Percentiles rank a stretch among this genome's conserved stretches.
Conservation (phyloP, 768 basidiomycete genomes). For the Sarcomyxa edulis region DNA sequence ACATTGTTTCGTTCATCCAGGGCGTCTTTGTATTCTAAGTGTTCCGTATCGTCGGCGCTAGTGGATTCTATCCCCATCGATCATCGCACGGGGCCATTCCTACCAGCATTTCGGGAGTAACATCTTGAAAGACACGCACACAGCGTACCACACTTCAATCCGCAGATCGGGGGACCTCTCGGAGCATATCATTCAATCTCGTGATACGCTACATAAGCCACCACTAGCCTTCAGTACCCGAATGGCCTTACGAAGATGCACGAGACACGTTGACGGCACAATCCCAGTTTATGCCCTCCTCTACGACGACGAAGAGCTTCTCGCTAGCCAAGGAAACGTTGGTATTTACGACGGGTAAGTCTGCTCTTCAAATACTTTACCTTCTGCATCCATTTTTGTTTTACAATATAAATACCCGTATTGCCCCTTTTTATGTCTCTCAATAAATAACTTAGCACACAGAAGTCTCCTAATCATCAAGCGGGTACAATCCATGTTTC, state of each 20-base stretch:
- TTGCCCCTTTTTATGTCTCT: conserved; percentile 10
- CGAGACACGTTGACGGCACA: conserved; percentile 60
- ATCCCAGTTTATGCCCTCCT: conserved; percentile 75
- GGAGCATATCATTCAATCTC: no score
- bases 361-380: conserved; percentile 10
- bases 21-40: no score
- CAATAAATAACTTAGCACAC: conserved; percentile 48
- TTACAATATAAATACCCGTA: not conserved
- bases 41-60: no score
- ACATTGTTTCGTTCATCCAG: no score
- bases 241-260: conserved; percentile 58
- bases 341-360: conserved; percentile 92
- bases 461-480: conserved; percentile 81
- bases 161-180: no score
- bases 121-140: no score
- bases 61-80: no score
- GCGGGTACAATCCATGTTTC: conserved; percentile 69
- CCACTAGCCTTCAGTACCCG: no score
- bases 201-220: no score
- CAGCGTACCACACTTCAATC: no score
- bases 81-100: no score
- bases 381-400: conserved; percentile 1
- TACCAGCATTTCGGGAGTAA: no score
- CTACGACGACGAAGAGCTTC: conserved; percentile 75
- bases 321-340: conserved; percentile 69